A percentile compares a stretch with the other conserved stretches of the same genome.
phyloP scores from a whole-genome alignment of 2,329 filamentous ascomycete species.

The Aureobasidium sp. region DNA sequence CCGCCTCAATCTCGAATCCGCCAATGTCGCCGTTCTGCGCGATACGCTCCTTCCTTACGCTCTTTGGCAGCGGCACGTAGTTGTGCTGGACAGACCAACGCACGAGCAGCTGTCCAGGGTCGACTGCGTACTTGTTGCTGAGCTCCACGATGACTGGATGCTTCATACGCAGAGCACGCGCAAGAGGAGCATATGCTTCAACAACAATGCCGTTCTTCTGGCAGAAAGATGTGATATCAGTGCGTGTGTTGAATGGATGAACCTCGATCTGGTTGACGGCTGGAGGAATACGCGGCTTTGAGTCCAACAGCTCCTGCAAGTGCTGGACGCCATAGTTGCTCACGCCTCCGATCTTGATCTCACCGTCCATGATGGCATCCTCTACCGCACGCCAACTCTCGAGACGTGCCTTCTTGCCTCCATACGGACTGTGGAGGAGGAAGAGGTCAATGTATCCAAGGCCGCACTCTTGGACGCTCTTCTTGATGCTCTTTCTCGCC shows the following conservation, averaged over 20 bases:
- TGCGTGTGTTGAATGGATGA: constrained; percentile 73
- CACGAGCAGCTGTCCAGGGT: constrained; percentile 66
- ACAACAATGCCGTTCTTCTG: constrained; percentile 60
- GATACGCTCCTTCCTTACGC: constrained; percentile 55
- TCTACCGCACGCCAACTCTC: constrained; percentile 72
- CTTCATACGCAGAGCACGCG: constrained; percentile 61
- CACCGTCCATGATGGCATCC: constrained; percentile 65
- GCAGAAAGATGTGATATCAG: constrained; percentile 59
- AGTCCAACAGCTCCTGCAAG: constrained; percentile 62
- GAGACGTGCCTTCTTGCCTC: constrained; percentile 59
- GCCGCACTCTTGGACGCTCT: constrained; percentile 57
- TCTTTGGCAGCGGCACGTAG: constrained; percentile 69
- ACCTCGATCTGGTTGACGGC: constrained; percentile 76
- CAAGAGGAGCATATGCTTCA: constrained; percentile 75
- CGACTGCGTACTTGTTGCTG: constrained; percentile 61
- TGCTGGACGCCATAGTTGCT: constrained; percentile 69
- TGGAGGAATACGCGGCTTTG: constrained; percentile 55
- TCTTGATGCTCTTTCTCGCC: constrained; percentile 58
- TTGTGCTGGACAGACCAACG: constrained; percentile 72
- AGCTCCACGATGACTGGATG: constrained; percentile 57
- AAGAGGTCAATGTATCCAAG: constrained; percentile 74
- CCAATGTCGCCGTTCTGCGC: constrained; percentile 57
- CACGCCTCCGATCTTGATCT: constrained; percentile 65
- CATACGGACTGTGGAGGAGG: constrained; percentile 71
- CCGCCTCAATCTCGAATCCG: constrained; percentile 53